Evolutionary conservation across 2,329 filamentous ascomycete species (phyloP).

Genomic region (Trichoderma aggressivum): DNA sequence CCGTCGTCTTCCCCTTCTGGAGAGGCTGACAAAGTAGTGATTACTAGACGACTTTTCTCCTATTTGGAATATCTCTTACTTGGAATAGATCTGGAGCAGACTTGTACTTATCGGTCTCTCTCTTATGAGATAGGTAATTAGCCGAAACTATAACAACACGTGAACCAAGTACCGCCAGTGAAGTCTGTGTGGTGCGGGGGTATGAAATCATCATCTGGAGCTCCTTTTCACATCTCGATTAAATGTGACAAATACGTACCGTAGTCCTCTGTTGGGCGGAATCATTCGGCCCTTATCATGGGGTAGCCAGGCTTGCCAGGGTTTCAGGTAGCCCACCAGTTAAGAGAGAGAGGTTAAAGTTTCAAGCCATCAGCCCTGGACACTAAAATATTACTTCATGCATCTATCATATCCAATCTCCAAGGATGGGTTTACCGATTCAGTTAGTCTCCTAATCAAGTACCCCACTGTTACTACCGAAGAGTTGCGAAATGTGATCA

Average conservation of each 20-base stretch:
- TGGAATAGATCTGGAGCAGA: neutral
- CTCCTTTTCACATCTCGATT: neutral
- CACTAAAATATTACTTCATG: neutral
- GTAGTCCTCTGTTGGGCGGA: neutral
- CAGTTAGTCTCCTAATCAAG: neutral
- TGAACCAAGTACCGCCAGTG: neutral
- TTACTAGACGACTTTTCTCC: no score
- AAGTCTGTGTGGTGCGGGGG: neutral
- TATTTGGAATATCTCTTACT: no score
- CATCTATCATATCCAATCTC: neutral
- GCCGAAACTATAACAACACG: neutral
- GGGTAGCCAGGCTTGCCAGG: neutral
- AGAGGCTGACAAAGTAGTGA: no score
- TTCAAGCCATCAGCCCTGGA: neutral
- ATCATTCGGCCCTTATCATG: neutral
- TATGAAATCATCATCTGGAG: neutral
- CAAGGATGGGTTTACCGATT: neutral
- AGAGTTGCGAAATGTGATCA: neutral
- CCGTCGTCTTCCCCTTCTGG: no score
- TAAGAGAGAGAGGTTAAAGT: neutral
- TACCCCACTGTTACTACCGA: neutral
- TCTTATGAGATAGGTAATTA: neutral
- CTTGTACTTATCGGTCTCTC: neutral
- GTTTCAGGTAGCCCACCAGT: neutral
- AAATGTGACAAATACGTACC: neutral